Evolutionary conservation across 768 basidiomycete genomes (phyloP).

Genomic region (Boletus rex-veris): DNA sequence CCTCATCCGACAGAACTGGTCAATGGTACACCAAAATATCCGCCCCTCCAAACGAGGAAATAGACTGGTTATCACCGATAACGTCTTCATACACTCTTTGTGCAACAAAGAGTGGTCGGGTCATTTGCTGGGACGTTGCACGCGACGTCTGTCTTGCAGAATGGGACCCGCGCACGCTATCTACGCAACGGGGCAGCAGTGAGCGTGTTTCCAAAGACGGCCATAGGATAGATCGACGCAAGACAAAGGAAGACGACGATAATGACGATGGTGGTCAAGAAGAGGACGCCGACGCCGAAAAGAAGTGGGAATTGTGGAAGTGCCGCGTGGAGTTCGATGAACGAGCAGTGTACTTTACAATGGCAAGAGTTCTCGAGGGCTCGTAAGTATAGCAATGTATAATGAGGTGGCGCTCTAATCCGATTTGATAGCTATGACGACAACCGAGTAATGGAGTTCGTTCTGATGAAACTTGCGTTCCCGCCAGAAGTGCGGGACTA

Average conservation of each 20-base stretch:
- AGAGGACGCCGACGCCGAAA: constrained; percentile 20
- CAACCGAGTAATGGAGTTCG: constrained; percentile 64
- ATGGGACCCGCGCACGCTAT: constrained; percentile 53
- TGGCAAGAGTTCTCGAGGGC: constrained; percentile 59
- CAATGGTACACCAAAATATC: constrained; percentile 68
- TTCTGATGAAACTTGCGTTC: constrained; percentile 66
- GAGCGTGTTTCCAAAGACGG: constrained; percentile 10
- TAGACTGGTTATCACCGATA: constrained; percentile 76
- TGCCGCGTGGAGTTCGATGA: constrained; percentile 74
- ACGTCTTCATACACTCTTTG: constrained; percentile 75
- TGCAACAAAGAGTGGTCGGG: constrained; percentile 70
- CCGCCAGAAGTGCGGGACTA: constrained; percentile 44
- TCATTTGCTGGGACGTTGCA: constrained; percentile 75
- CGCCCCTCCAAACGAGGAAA: constrained; percentile 63
- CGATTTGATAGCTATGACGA: constrained; percentile 47
- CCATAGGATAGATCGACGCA: constrained; percentile 4
- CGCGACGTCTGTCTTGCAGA: constrained; percentile 59
- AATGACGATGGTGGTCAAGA: constrained; percentile 9
- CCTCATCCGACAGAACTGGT: constrained; percentile 20
- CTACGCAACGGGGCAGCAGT: neutral
- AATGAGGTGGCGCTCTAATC: constrained; percentile 1
- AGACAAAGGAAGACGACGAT: constrained; percentile 7
- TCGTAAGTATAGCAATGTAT: constrained; percentile 37
- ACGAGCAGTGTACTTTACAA: constrained; percentile 68
- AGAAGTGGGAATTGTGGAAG: constrained; percentile 72